Evolutionary conservation across 2,329 filamentous ascomycete species (phyloP).

Genomic region (Chrysosphaeria jannelii): DNA sequence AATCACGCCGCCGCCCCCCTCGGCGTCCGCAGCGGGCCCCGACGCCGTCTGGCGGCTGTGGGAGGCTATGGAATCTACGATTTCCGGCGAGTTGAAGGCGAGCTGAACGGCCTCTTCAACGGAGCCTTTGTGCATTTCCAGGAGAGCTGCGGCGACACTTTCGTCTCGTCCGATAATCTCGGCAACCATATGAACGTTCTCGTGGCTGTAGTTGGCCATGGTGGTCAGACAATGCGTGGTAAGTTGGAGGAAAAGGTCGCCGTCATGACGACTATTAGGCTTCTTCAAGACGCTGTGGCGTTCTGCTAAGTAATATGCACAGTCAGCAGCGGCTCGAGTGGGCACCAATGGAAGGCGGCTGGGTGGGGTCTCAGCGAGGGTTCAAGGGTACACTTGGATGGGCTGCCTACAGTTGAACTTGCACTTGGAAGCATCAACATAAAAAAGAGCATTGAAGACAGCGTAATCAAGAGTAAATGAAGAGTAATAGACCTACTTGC

Average conservation of each 20-base stretch:
- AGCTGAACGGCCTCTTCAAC: conserved; percentile 59
- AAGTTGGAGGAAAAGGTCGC: too few species aligned
- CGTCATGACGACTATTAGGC: too few species aligned
- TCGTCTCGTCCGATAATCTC: too few species aligned
- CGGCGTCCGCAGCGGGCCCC: conserved; percentile 4
- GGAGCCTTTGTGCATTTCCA: conserved; percentile 60
- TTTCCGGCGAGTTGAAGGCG: conserved; percentile 70
- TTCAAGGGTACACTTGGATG: background rate
- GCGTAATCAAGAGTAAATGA: background rate
- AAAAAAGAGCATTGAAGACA: background rate
- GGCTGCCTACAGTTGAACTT: background rate
- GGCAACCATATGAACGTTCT: too few species aligned
- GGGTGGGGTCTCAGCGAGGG: background rate
- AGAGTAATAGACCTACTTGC: too few species aligned
- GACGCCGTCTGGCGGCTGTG: conserved; percentile 9
- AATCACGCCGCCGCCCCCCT: conserved; percentile 30
- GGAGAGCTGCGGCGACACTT: conserved; percentile 6
- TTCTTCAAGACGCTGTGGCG: too few species aligned
- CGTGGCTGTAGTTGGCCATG: too few species aligned
- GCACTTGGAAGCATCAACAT: background rate
- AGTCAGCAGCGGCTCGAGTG: too few species aligned
- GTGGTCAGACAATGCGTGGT: too few species aligned
- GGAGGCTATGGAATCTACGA: conserved; percentile 16
- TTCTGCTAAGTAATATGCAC: too few species aligned
- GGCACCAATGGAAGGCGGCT: too few species aligned